Evolutionary conservation across 495 filamentous ascomycete genomes (phyloP), one percentile per base, ranked within the genome.

Genomic region (Trichoderma asperelloides): DNA sequence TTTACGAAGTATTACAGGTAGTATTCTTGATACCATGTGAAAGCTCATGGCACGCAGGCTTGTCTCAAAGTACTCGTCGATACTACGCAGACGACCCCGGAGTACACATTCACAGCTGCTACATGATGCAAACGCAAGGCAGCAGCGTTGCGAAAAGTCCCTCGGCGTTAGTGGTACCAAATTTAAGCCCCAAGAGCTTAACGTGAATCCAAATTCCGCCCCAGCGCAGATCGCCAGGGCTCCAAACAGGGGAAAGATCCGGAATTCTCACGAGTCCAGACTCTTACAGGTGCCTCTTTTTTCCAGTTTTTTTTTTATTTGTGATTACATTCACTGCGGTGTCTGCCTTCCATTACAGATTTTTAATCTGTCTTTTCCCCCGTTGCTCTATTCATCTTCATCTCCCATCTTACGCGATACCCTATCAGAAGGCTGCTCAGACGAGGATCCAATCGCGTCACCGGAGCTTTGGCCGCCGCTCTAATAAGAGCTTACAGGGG

Each of bases 401-500:
- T 25, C 0, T 55, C 18, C 49, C 49, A 55, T 55, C 49, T 55
- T 25, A 55, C 49, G 18, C n/a, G 41, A 12, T 16, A 45, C 41
- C 18, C 41, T 12, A 45, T 45, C 12, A 9, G 18, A 2, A 3
- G 1, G 11, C 16, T 55, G 8, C n/a, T n/a, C n/a, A 21, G 49
- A 55, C 49, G 49, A 55, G 49, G 49, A 55, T 55, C n/a, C 21
- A 25, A 55, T 55, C n/a, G 21, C 49, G 49, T 55, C 49, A 55
- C 49, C 49, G 49, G 7, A 55, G 49, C 49, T n/a, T 55, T 21
- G 49, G n/a, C 21, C 21, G 12, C 18, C n/a, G 18, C 21, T 21
- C 49, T n/a, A 55, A 5, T n/a, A 55, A 5, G n/a, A n/a, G 49
- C 49, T 23, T n/a, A 55, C 49, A 21, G 49, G 49, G 49, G 21